Conservation (phyloP, 2,329 filamentous ascomycete genomes). For the Rosellinia necatrix region DNA sequence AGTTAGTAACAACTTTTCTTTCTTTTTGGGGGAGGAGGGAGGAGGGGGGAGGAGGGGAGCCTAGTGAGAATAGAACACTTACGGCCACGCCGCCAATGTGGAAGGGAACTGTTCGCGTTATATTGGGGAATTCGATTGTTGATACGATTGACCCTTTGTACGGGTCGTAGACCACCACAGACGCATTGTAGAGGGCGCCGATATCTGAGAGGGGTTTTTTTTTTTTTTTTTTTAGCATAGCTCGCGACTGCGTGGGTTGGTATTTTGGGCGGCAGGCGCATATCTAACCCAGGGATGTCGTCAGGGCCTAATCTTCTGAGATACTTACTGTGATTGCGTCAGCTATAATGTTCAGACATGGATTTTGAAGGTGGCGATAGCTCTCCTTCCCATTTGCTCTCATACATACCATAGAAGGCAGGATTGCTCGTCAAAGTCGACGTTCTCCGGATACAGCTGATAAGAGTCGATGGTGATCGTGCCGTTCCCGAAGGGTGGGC, state of each 20-base stretch:
- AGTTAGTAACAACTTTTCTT: neutral
- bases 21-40: no score
- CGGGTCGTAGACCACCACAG: constrained; percentile 42
- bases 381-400: neutral
- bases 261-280: neutral
- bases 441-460: constrained; percentile 45
- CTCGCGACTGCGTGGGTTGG: no score
- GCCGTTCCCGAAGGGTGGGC: constrained; percentile 28
- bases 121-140: constrained; percentile 35
- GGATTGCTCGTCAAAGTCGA: constrained; percentile 41
- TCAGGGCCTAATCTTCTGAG: neutral
- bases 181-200: constrained; percentile 42
- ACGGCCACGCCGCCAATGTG: constrained; percentile 44
- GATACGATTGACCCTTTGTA: constrained; percentile 38
- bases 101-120: constrained; percentile 38
- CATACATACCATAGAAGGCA: constrained; percentile 37
- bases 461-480: constrained; percentile 33
- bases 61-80: neutral
- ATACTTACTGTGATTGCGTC: constrained; percentile 14
- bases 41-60: no score
- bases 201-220: constrained; percentile 30
- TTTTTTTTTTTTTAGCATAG: no score
- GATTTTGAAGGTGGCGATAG: neutral
- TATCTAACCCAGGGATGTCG: neutral
- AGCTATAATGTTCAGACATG: neutral